Conservation (phyloP, 2,329 filamentous ascomycete genomes). For the Zymoseptoria tritici region DNA sequence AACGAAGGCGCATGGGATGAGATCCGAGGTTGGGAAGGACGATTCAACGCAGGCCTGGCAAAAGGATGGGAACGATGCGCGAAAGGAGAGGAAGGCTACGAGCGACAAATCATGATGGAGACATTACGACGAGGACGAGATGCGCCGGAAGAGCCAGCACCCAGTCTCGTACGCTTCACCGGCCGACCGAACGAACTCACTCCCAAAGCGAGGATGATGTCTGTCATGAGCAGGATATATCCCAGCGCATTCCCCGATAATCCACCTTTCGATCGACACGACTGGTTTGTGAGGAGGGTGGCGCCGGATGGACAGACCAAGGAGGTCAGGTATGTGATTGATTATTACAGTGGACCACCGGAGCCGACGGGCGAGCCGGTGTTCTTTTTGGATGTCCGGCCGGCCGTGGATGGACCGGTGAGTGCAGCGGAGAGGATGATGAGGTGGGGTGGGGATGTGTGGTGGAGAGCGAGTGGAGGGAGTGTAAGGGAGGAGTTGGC, state of each 20-base stretch:
- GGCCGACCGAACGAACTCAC: slow-evolving; percentile 83
- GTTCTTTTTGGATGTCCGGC: slow-evolving; percentile 90
- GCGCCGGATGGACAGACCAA: slow-evolving; percentile 57
- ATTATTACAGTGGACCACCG: slow-evolving; percentile 75
- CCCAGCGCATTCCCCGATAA: slow-evolving; percentile 71
- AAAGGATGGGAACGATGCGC: slow-evolving; percentile 29
- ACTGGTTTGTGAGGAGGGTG: slow-evolving; percentile 84
- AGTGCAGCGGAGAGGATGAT: slow-evolving; percentile 75
- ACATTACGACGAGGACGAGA: slow-evolving; percentile 14
- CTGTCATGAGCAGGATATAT: slow-evolving; percentile 70
- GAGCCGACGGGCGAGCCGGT: slow-evolving; percentile 84
- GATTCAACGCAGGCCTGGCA: slow-evolving; percentile 69
- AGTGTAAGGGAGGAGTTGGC: slow-evolving; percentile 46
- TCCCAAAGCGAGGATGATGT: slow-evolving; percentile 80
- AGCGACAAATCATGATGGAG: slow-evolving; percentile 19
- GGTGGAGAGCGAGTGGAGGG: slow-evolving; percentile 81
- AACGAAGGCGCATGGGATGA: slow-evolving; percentile 97
- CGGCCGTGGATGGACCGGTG: slow-evolving; percentile 73
- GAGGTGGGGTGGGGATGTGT: slow-evolving; percentile 86
- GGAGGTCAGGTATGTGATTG: slow-evolving; percentile 90
- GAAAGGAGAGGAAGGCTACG: slow-evolving; percentile 29
- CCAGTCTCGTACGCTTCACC: slow-evolving; percentile 77
- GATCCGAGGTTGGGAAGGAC: slow-evolving; percentile 86
- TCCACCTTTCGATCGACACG: slow-evolving; percentile 90
- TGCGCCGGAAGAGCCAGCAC: slow-evolving; percentile 38